Base-by-base conservation (phyloP, 1,139 yeast species). In the Hansenula lynferdii region DNA sequence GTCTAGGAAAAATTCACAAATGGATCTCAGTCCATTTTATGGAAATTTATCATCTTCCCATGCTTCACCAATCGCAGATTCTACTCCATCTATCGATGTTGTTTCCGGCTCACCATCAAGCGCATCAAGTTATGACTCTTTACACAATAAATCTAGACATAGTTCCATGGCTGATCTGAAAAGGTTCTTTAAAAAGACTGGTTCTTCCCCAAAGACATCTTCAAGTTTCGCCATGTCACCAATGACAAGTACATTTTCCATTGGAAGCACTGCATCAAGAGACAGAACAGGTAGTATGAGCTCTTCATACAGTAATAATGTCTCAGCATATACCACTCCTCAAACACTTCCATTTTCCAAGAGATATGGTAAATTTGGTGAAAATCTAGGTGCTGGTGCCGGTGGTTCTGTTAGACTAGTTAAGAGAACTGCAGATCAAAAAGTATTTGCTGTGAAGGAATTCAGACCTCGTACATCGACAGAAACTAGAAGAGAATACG, bases 331-430 rank as follows among this genome's bases (percentile, higher is more conserved):
- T 21, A 54, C 60, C n/a, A 61, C 62, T 10, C 58, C 62, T 6
- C 58, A 53, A 30, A 47, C 49, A 6, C 37, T 62, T 37, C 70
- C 95, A 2, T 77, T 83, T 46, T 74, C 85, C 18, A 86, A 84
- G 56, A 70, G 90, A 45, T 90, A 89, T 57, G 78, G 87, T 36
- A 85, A 82, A 56, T 76, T 81, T 38, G 96, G 96, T 36, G 94
- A 87, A 53, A 84, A 78, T 42, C 69, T 90, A 32, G 97, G 97
- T 35, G 95, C 95, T 10, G 97, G 97, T 42, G 97, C 97, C 3
- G 97, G 97, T 31, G 97, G 97, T 6, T 75, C 92, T 4, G 97
- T 90, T 26, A 77, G 81, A 51, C 67, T 90, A 39, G 82, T 87
- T 23, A 80, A 74, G 31, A 69, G 96, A 51, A 67, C 76, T 32